A percentile compares a stretch with the other conserved stretches of the same genome.
phyloP scores from a whole-genome alignment of 306 rosid species.

The Sesbania bispinosa region DNA sequence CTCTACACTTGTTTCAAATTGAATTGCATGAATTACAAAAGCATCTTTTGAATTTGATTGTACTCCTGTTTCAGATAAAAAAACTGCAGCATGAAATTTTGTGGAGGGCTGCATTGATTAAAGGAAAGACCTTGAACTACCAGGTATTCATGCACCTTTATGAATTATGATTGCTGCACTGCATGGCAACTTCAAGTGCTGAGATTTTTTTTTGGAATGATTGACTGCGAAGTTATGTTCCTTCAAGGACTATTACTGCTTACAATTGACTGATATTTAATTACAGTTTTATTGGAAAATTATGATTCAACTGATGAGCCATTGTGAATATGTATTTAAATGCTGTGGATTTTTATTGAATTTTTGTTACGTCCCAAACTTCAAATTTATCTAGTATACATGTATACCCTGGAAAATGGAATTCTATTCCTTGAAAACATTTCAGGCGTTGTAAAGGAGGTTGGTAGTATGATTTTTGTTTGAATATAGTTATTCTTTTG shows the following conservation, averaged over 20 bases:
- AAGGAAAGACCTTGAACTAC: constrained; percentile 34
- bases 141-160: constrained; percentile 11
- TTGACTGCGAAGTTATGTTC: not conserved
- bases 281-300: not conserved
- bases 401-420: too few relatives aligned
- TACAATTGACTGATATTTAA: not conserved
- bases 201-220: not conserved
- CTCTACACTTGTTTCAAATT: too few relatives aligned
- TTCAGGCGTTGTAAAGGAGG: too few relatives aligned
- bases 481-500: too few relatives aligned
- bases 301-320: not conserved
- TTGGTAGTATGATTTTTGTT: too few relatives aligned
- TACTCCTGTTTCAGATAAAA: constrained; percentile 49
- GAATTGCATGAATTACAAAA: not conserved
- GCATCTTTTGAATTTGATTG: not conserved
- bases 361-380: not conserved
- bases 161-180: not conserved
- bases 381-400: too few relatives aligned
- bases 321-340: not conserved
- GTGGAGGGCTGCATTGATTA: constrained; percentile 70
- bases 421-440: too few relatives aligned
- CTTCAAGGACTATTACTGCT: not conserved
- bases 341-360: too few relatives aligned
- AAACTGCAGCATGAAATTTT: constrained; percentile 65
- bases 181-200: not conserved